Conservation (phyloP, 2,329 filamentous ascomycete genomes). For the Plenodomus lindquistii region DNA sequence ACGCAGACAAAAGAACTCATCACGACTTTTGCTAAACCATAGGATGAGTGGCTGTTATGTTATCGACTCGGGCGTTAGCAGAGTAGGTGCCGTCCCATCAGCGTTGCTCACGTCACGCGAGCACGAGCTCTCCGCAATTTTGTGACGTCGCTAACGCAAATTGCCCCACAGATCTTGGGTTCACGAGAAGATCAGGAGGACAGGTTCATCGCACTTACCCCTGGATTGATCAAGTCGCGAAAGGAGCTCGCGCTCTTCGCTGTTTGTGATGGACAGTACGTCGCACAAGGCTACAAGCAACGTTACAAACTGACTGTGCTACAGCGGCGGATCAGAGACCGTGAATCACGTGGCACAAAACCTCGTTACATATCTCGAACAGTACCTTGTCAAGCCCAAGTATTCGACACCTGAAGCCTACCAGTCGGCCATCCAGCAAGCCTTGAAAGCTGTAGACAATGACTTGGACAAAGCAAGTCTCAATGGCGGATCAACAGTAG, state of each 20-base stretch:
- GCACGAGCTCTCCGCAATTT: constrained; percentile 15
- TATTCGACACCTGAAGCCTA: constrained; percentile 21
- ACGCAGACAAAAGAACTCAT: not conserved
- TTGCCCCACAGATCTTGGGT: constrained; percentile 22
- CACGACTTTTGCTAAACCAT: not conserved
- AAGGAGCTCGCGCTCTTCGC: constrained; percentile 28
- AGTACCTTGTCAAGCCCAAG: constrained; percentile 17
- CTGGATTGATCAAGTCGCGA: constrained; percentile 22
- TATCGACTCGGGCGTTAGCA: constrained; percentile 20
- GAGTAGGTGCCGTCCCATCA: constrained; percentile 10
- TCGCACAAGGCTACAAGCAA: not conserved
- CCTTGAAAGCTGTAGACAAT: constrained; percentile 22
- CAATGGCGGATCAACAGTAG: constrained; percentile 28
- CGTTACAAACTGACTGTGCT: constrained; percentile 2
- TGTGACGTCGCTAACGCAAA: not conserved
- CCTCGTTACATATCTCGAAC: constrained; percentile 23
- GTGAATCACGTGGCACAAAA: constrained; percentile 21
- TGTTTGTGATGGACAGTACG: constrained; percentile 32
- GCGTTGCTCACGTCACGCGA: constrained; percentile 8
- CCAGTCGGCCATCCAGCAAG: constrained; percentile 24
- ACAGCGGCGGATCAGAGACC: constrained; percentile 23
- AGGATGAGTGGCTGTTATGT: constrained; percentile 16
- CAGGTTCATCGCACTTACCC: constrained; percentile 19
- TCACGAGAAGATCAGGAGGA: constrained; percentile 28
- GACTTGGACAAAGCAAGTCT: constrained; percentile 21